Evolutionary conservation across 805 yeast genomes (phyloP), one percentile per base, ranked within the genome.

Genomic region (Candida boidinii): DNA sequence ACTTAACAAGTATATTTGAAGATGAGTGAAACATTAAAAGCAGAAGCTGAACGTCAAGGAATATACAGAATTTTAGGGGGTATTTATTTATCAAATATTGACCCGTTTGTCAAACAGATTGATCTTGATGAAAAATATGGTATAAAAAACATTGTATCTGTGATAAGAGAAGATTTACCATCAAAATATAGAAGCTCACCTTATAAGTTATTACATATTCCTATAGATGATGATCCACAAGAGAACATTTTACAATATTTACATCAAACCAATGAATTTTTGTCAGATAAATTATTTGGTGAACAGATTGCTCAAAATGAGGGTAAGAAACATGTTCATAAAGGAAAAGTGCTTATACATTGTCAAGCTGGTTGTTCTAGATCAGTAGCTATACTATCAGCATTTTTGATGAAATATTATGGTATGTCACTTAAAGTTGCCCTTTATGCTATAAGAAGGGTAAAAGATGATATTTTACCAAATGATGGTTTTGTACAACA

Each of bases 401-500:
- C 73, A 8, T 73, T 65, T 43, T 47, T 73, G 33, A 71, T 73
- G 73, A 56, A 61, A 33, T 61, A 56, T 42, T 68, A 80, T 53
- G 67, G 73, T 1, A 64, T 86, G 46, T 57, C 62, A 10, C 58
- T 73, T 13, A 62, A 69, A 12, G 76, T 76, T 41, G 82, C 96
- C 0, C 45, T 84, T 7, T 78, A 80, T 56, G 90, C 90, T 0
- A 78, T 90, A n/a, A 68, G 65, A 40, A 56, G 88, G 39, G 78
- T 72, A 44, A 67, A 81, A 38, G 52, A 70, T 3, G 62, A 64
- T 5, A 76, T 76, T 4, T 67, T 69, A 39, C 95, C 95, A 17
- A 90, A 86, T 54, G 71, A 64, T 4, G 75, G 80, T 14, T 92
- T 92, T 49, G 49, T 70, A 48, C 72, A 72, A 38, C 98, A 90